A percentile compares a stretch with the other conserved stretches of the same genome.
phyloP scores from a whole-genome alignment of 1,139 yeast species.

The Geotrichum siamense region DNA sequence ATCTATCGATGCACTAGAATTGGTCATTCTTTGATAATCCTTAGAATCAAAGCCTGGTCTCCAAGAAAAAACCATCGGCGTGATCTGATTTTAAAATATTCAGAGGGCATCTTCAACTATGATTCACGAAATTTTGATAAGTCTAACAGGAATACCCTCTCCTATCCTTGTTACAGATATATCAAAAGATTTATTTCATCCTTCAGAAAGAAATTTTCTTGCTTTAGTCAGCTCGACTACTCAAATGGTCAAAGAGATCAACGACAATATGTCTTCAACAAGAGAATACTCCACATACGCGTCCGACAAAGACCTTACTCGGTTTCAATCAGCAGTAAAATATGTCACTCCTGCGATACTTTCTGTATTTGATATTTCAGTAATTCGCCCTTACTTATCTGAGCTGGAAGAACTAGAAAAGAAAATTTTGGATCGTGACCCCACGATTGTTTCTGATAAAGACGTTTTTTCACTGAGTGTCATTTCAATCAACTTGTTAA shows the following conservation, averaged over 20 bases:
- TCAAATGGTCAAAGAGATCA: conserved; percentile 2
- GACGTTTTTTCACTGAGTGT: conserved; percentile 7
- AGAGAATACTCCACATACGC: conserved; percentile 6
- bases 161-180: conserved; percentile 18
- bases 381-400: conserved; percentile 7
- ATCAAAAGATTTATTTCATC: conserved; percentile 15
- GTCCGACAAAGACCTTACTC: not conserved
- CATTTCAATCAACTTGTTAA: not conserved
- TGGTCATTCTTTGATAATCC: too few species aligned
- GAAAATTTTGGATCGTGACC: conserved; percentile 5
- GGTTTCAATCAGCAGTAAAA: conserved; percentile 7
- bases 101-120: conserved; percentile 3
- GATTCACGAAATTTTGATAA: conserved; percentile 20
- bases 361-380: conserved; percentile 9
- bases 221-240: conserved; percentile 17
- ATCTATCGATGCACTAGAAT: too few species aligned
- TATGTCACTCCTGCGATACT: conserved; percentile 9
- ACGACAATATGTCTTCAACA: not conserved
- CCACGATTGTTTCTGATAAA: conserved; percentile 4
- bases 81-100: too few species aligned
- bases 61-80: too few species aligned
- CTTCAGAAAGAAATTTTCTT: conserved; percentile 17
- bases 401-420: conserved; percentile 10
- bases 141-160: conserved; percentile 26
- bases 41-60: too few species aligned